Percentiles rank a stretch among this genome's conserved stretches.
Evolutionary conservation across 2,329 filamentous ascomycete species (phyloP).

Genomic region (Sphaerulina vaccinii): DNA sequence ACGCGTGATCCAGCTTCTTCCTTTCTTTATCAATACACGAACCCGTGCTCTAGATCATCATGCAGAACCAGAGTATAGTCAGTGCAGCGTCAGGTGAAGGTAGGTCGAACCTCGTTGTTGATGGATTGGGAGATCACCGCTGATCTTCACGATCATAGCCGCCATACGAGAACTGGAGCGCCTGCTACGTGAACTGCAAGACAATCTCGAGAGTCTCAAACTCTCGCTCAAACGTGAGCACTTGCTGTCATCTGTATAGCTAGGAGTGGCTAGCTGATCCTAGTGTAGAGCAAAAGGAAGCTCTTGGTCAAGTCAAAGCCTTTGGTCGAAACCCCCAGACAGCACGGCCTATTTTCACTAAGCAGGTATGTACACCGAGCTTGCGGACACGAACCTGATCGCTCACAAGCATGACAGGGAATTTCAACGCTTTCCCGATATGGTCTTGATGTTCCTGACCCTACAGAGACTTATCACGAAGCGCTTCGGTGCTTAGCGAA

Average conservation of each 20-base stretch:
- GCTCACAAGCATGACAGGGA: conserved; percentile 54
- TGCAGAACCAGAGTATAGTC: background rate
- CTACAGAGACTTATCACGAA: conserved; percentile 62
- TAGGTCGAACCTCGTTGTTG: background rate
- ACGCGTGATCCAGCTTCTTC: background rate
- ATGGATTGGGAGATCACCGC: background rate
- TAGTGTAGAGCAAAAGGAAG: conserved; percentile 58
- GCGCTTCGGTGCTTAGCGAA: conserved; percentile 84
- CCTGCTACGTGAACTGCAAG: conserved; percentile 32
- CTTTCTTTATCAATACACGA: background rate
- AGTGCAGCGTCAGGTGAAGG: background rate
- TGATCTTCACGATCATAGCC: conserved; percentile 4
- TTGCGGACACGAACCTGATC: background rate
- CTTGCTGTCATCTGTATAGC: background rate
- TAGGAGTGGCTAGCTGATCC: conserved; percentile 14
- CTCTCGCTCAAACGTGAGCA: conserved; percentile 31
- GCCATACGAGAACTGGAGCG: conserved; percentile 31
- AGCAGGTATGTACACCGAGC: conserved; percentile 54
- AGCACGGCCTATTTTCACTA: conserved; percentile 81
- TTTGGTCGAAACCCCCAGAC: conserved; percentile 70
- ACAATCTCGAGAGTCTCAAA: conserved; percentile 30
- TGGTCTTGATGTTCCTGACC: conserved; percentile 66
- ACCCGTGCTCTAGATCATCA: background rate
- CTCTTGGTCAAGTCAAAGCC: conserved; percentile 68
- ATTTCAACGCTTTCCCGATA: conserved; percentile 59